A percentile compares a stretch with the other conserved stretches of the same genome.
phyloP scores from a whole-genome alignment of 1,139 yeast species.

The Saccharomyces hybrid region DNA sequence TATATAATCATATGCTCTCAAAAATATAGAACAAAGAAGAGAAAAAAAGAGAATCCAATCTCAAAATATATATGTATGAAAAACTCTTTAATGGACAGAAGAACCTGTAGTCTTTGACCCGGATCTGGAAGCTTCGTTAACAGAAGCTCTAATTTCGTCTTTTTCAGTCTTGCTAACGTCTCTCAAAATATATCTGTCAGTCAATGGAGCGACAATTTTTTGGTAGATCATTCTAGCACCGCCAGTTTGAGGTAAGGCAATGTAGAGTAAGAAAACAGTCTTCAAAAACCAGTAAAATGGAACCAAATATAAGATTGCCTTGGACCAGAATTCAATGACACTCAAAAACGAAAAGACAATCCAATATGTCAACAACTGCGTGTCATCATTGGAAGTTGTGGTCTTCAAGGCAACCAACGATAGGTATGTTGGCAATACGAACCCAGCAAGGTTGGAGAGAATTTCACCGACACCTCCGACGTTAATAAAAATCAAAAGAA shows the following conservation, averaged over 20 bases:
- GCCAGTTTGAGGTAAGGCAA: slow-evolving; percentile 79
- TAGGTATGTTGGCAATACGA: slow-evolving; percentile 82
- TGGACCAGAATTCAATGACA: slow-evolving; percentile 93
- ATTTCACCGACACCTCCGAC: slow-evolving; percentile 92
- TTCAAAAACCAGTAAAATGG: slow-evolving; percentile 96
- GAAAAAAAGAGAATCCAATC: background rate
- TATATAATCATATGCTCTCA: background rate
- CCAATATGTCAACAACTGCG: slow-evolving; percentile 90
- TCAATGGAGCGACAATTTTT: slow-evolving; percentile 60
- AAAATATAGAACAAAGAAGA: background rate
- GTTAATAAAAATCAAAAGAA: slow-evolving; percentile 75
- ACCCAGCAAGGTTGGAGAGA: slow-evolving; percentile 86
- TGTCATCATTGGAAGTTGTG: slow-evolving; percentile 60
- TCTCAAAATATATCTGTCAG: slow-evolving; percentile 41
- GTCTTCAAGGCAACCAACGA: slow-evolving; percentile 83
- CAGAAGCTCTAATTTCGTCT: slow-evolving; percentile 38
- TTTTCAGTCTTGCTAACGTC: slow-evolving; percentile 14
- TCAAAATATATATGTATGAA: background rate
- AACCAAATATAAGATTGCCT: slow-evolving; percentile 84
- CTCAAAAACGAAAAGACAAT: slow-evolving; percentile 89
- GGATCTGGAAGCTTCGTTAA: slow-evolving; percentile 41
- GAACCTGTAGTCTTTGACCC: slow-evolving; percentile 26
- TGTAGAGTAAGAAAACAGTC: slow-evolving; percentile 79
- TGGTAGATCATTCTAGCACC: slow-evolving; percentile 75
- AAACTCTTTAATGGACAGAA: slow-evolving; percentile 11